phyloP scores from a whole-genome alignment of 768 basidiomycete genomes.

The Leccinum aurantiacum region DNA sequence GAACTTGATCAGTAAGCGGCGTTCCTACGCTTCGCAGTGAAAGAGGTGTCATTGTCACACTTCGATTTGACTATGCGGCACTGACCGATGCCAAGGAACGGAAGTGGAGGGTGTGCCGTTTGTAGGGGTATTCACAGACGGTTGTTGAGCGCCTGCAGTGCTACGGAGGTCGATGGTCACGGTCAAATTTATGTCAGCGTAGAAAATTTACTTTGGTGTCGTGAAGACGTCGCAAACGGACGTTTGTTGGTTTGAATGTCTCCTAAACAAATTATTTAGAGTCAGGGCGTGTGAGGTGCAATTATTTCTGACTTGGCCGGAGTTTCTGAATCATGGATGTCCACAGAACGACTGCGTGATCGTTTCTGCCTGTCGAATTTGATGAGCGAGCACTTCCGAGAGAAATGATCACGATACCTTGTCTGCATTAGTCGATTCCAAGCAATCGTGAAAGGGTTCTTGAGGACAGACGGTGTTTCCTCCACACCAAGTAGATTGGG shows the following conservation, averaged over 20 bases:
- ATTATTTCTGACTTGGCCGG: constrained; percentile 25
- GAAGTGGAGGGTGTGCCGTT: constrained; percentile 1
- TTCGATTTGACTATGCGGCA: neutral
- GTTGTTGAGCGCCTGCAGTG: neutral
- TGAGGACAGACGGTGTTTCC: neutral
- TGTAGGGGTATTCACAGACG: neutral
- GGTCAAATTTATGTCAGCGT: neutral
- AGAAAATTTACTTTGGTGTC: constrained; percentile 5
- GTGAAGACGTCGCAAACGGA: constrained; percentile 9
- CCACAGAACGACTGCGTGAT: constrained; percentile 21
- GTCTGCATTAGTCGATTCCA: constrained; percentile 23
- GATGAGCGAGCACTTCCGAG: constrained; percentile 1
- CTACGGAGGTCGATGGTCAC: constrained; percentile 5
- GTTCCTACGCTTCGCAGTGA: constrained; percentile 9
- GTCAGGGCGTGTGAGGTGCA: neutral
- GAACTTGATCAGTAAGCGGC: neutral
- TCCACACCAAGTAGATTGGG: neutral
- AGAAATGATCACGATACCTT: constrained; percentile 7
- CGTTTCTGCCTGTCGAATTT: constrained; percentile 23
- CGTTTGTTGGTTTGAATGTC: neutral
- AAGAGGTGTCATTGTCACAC: constrained; percentile 1
- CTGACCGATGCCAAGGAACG: constrained; percentile 12
- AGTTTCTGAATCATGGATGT: constrained; percentile 6
- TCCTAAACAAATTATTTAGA: constrained; percentile 6
- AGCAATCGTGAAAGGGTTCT: constrained; percentile 22